Evolutionary conservation across 495 filamentous ascomycete species (phyloP).

Genomic region (Bombardia bombarda): DNA sequence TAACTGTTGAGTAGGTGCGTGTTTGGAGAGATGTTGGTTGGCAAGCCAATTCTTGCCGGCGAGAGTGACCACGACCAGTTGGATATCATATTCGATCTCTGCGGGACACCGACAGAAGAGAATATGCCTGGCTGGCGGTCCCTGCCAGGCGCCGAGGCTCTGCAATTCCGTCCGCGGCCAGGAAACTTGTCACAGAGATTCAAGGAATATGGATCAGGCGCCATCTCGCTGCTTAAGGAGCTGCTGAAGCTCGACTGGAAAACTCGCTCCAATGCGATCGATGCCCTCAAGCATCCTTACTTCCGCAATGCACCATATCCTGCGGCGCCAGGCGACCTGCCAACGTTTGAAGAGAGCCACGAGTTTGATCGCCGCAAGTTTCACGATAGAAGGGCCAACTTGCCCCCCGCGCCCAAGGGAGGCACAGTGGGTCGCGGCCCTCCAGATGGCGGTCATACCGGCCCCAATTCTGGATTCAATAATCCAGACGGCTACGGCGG

Average conservation of each 20-base stretch:
- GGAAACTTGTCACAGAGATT: conserved; percentile 66
- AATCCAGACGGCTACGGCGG: conserved; percentile 33
- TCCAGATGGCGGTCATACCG: conserved; percentile 42
- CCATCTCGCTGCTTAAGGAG: conserved; percentile 72
- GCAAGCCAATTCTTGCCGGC: conserved; percentile 86
- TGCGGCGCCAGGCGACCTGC: conserved; percentile 71
- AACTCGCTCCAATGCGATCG: conserved; percentile 83
- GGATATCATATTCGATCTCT: conserved; percentile 85
- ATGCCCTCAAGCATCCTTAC: conserved; percentile 89
- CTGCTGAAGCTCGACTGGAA: conserved; percentile 85
- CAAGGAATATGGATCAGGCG: conserved; percentile 51
- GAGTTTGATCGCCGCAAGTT: conserved; percentile 88
- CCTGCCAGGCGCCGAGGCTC: conserved; percentile 71
- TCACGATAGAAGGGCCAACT: conserved; percentile 64
- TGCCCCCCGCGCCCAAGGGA: conserved; percentile 85
- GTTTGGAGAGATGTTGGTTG: conserved; percentile 95
- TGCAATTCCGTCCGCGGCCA: conserved; percentile 54
- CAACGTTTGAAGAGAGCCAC: conserved; percentile 87
- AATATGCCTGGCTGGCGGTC: conserved; percentile 88
- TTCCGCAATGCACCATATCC: conserved; percentile 75
- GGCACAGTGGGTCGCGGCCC: conserved; percentile 75
- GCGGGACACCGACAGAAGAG: conserved; percentile 82
- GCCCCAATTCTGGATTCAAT: conserved; percentile 38
- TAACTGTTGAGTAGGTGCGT: conserved; percentile 58
- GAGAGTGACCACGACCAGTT: conserved; percentile 84